Evolutionary conservation across 441 rosid genomes (phyloP).

Genomic region (Gossypium schwendimanii): DNA sequence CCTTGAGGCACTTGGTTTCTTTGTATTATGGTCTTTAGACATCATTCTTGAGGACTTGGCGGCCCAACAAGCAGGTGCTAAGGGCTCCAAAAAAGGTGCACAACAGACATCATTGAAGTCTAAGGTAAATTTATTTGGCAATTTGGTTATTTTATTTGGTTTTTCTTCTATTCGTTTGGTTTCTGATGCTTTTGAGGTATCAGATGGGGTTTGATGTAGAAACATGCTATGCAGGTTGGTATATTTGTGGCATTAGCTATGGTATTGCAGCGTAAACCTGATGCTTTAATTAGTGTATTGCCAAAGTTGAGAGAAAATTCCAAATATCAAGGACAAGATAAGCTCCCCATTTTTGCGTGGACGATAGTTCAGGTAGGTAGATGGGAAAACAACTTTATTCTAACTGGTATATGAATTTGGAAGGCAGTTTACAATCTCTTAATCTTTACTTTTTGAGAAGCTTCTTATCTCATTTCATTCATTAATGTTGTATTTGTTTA

Average conservation of each 20-base stretch:
- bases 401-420: neutral
- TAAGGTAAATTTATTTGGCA: conserved; percentile 38
- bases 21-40: conserved; percentile 68
- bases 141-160: neutral
- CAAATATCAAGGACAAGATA: conserved; percentile 84
- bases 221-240: conserved; percentile 53
- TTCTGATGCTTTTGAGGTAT: neutral
- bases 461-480: neutral
- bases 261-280: conserved; percentile 79
- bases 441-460: neutral
- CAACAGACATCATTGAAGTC: conserved; percentile 68
- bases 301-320: conserved; percentile 55
- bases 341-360: conserved; percentile 69
- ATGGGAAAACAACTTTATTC: neutral
- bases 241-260: conserved; percentile 79
- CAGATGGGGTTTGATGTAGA: neutral
- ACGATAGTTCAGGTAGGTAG: conserved; percentile 62
- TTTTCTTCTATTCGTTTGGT: neutral
- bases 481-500: conserved; percentile 19
- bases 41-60: conserved; percentile 58
- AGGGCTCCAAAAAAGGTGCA: conserved; percentile 55
- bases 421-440: neutral
- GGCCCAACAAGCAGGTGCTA: conserved; percentile 46
- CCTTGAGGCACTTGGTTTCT: conserved; percentile 58
- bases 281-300: conserved; percentile 52